phyloP scores from a whole-genome alignment of 2,329 filamentous ascomycete species.

The Fusarium veterinarium region DNA sequence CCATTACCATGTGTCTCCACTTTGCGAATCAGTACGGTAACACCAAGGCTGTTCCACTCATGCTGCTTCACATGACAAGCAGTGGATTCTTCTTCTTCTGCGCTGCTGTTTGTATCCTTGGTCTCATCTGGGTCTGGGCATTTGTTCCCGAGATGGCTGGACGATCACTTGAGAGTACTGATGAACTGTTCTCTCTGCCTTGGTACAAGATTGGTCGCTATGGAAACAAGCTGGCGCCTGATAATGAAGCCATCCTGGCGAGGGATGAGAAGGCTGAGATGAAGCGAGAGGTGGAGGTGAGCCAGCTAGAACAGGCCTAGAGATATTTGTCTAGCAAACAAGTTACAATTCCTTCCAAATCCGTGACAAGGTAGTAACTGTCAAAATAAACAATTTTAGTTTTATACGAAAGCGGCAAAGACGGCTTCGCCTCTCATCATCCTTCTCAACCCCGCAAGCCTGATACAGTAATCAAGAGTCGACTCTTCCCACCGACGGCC shows the following conservation, averaged over 20 bases:
- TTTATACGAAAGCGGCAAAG: neutral
- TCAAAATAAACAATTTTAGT: neutral
- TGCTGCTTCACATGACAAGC: conserved; percentile 10
- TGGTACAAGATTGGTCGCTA: conserved; percentile 74
- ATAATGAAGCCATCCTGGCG: conserved; percentile 14
- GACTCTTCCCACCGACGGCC: neutral
- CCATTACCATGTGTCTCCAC: conserved; percentile 15
- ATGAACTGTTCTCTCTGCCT: conserved; percentile 71
- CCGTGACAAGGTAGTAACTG: neutral
- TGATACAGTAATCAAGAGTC: neutral
- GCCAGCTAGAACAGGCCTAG: neutral
- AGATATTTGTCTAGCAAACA: neutral
- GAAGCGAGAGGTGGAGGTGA: conserved; percentile 3
- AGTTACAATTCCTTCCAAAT: neutral
- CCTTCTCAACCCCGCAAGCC: neutral
- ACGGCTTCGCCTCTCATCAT: neutral
- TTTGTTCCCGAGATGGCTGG: conserved; percentile 74
- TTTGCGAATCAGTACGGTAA: conserved; percentile 24
- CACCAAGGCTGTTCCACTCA: conserved; percentile 13
- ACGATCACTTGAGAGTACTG: conserved; percentile 68
- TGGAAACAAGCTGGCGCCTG: conserved; percentile 42
- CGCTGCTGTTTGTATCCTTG: conserved; percentile 45
- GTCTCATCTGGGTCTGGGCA: conserved; percentile 72
- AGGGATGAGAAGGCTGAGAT: conserved; percentile 18
- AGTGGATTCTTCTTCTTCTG: conserved; percentile 22